Conservation (phyloP, 345 rosid species). For the Boechera retrofracta region DNA sequence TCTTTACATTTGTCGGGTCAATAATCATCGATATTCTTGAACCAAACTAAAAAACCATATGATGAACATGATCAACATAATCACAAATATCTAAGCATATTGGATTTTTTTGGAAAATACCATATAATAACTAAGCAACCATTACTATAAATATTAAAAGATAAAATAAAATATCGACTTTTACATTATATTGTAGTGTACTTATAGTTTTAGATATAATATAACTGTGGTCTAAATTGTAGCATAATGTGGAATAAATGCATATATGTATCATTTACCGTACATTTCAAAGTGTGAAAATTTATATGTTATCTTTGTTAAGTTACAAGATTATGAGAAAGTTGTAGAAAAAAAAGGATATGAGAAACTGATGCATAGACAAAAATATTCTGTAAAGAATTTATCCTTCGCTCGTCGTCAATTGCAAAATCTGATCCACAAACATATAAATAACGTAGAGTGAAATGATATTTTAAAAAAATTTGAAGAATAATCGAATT, state of each 20-base stretch:
- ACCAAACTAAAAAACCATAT: not conserved
- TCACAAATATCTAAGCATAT: constrained; percentile 2
- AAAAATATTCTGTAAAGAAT: not conserved
- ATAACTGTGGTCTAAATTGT: not conserved
- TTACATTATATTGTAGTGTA: not conserved
- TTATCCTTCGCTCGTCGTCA: constrained; percentile 18
- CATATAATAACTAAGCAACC: not conserved
- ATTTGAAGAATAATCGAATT: constrained; percentile 34
- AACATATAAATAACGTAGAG: not conserved
- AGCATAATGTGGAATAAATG: not conserved
- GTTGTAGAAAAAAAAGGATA: not conserved
- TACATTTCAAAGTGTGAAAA: not conserved
- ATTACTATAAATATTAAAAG: not conserved
- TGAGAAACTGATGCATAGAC: not conserved
- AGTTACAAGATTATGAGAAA: not conserved
- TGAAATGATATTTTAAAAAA: not conserved
- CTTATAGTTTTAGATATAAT: not conserved
- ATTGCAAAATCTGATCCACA: not conserved
- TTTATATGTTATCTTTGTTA: not conserved
- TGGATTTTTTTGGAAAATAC: not conserved
- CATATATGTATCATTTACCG: not conserved
- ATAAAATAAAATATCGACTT: not conserved
- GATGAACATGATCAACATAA: constrained; percentile 11
- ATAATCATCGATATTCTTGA: constrained; percentile 21
- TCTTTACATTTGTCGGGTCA: constrained; percentile 29